phyloP scores from a whole-genome alignment of 2,329 filamentous ascomycete genomes.

The Trichoderma simmonsii region DNA sequence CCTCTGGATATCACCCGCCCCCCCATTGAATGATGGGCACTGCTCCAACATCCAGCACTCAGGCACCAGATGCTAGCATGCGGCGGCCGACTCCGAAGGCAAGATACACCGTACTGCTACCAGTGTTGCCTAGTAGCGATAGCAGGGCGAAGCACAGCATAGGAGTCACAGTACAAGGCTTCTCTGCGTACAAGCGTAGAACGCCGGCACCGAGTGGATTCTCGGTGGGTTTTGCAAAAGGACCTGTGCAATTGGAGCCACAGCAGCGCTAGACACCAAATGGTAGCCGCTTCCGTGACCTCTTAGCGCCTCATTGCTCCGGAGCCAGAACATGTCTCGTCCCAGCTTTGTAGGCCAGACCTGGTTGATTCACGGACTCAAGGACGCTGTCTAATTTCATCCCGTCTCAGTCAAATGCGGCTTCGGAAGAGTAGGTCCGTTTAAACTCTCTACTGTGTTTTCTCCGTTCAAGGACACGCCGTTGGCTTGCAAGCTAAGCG shows the following conservation, averaged over 20 bases:
- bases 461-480: not conserved
- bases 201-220: conserved; percentile 16
- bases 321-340: conserved; percentile 8
- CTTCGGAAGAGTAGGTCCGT: conserved; percentile 9
- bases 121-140: not conserved
- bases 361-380: not conserved
- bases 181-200: conserved; percentile 14
- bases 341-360: not conserved
- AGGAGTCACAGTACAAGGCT: conserved; percentile 3
- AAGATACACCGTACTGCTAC: not conserved
- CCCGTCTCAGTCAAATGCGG: not conserved
- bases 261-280: conserved; percentile 24
- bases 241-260: conserved; percentile 22
- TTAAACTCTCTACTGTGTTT: not conserved
- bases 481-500: not conserved
- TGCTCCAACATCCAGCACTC: not conserved
- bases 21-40: not conserved
- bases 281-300: conserved; percentile 22
- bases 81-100: conserved; percentile 2
- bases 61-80: not conserved
- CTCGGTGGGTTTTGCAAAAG: conserved; percentile 27
- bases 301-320: conserved; percentile 16
- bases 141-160: not conserved
- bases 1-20: not conserved
- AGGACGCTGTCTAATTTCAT: not conserved